A percentile compares a stretch with the other conserved stretches of the same genome.
Conservation (phyloP, 257 asterid species). For the Vinca minor region DNA sequence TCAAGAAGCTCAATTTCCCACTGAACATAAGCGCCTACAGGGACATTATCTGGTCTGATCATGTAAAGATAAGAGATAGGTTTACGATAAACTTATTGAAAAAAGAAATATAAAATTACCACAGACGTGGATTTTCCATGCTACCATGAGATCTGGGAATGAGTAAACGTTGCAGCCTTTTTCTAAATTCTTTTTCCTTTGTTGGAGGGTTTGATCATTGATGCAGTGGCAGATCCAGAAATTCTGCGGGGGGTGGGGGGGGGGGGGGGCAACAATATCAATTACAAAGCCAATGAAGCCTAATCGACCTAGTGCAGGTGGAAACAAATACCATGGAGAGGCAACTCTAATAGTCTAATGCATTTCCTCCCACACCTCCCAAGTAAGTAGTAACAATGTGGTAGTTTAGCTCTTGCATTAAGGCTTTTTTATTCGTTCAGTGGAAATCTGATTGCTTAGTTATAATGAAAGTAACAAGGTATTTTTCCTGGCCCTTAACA, state of each 20-base stretch:
- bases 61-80: conserved; percentile 3
- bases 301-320: too few relatives aligned
- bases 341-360: not conserved
- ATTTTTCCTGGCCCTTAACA: not conserved
- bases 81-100: conserved; percentile 4
- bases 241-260: too few relatives aligned
- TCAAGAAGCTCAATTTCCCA: conserved; percentile 99
- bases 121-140: not conserved
- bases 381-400: not conserved
- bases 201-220: too few relatives aligned
- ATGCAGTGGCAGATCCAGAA: too few relatives aligned
- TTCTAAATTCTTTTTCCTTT: too few relatives aligned
- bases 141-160: not conserved
- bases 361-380: not conserved
- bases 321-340: not conserved
- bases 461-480: not conserved
- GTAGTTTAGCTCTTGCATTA: not conserved
- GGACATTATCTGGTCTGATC: conserved; percentile 74
- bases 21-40: conserved; percentile 65
- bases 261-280: too few relatives aligned
- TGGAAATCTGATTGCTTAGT: not conserved
- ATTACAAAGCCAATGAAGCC: too few relatives aligned
- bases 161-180: not conserved
- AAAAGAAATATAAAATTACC: not conserved
- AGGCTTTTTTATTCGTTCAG: not conserved